Evolutionary conservation across 371 early-diverging fungal species (phyloP).

Genomic region (Rhizopus sp.): DNA sequence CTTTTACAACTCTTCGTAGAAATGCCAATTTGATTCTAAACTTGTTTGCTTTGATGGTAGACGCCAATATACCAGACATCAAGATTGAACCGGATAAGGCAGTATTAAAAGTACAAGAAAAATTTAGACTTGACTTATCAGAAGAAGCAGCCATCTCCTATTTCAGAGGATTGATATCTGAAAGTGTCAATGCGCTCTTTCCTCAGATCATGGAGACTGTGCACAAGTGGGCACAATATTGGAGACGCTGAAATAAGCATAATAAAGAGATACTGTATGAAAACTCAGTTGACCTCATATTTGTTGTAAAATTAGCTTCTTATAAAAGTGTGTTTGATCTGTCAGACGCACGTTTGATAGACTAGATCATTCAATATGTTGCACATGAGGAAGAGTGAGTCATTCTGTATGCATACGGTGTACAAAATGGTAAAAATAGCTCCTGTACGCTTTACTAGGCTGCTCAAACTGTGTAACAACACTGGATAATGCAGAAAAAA

Average conservation of each 20-base stretch:
- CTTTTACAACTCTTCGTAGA: conserved; percentile 91
- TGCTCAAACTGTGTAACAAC: too few relatives aligned
- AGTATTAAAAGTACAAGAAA: conserved; percentile 93
- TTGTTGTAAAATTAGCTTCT: too few relatives aligned
- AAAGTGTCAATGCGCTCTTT: conserved; percentile 92
- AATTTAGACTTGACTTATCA: conserved; percentile 87
- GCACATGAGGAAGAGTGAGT: too few relatives aligned
- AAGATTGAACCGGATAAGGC: conserved; percentile 96
- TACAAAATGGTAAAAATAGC: too few relatives aligned
- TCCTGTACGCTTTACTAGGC: too few relatives aligned
- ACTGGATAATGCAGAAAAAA: too few relatives aligned
- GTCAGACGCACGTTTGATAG: too few relatives aligned
- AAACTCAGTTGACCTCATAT: too few relatives aligned
- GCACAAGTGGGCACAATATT: conserved; percentile 93
- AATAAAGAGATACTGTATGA: neutral
- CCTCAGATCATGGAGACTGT: conserved; percentile 98
- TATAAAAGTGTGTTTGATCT: too few relatives aligned
- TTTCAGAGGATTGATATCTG: conserved; percentile 89
- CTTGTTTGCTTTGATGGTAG: conserved; percentile 93
- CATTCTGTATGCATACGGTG: too few relatives aligned
- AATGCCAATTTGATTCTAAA: conserved; percentile 93
- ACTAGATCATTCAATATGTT: too few relatives aligned
- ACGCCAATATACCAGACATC: conserved; percentile 94
- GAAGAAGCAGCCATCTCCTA: conserved; percentile 95
- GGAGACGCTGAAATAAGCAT: conserved; percentile 58